Percentiles rank a stretch among this genome's conserved stretches.
These are phyloP conservation scores for Ceratobasidium sp. DNA, from an alignment of 1,284 basidiomycete genomes.

Conservation along the genomic window DNA sequence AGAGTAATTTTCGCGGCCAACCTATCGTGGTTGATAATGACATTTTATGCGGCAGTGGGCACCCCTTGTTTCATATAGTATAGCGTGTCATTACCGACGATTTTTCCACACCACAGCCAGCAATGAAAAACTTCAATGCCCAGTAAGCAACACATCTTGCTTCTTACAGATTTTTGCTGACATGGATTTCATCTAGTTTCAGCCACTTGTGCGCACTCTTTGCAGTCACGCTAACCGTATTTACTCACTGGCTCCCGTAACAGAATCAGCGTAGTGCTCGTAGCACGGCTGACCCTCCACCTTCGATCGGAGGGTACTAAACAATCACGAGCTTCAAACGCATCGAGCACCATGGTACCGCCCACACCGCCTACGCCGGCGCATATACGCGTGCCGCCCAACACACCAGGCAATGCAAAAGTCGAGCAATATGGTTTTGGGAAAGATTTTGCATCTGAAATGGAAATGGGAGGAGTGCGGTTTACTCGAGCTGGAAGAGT, in stretches of 20 bases:
- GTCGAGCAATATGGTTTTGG: background rate
- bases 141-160: constrained; percentile 16
- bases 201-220: constrained; percentile 31
- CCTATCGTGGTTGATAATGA: constrained; percentile 37
- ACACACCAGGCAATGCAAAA: background rate
- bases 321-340: constrained; percentile 7
- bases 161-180: background rate
- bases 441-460: background rate
- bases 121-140: constrained; percentile 40
- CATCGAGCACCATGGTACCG: background rate
- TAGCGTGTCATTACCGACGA: background rate
- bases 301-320: constrained; percentile 35
- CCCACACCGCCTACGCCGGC: background rate
- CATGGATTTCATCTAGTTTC: constrained; percentile 8
- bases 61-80: background rate
- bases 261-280: constrained; percentile 38
- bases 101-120: background rate
- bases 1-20: constrained; percentile 41
- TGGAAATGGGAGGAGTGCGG: constrained; percentile 17
- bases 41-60: constrained; percentile 27
- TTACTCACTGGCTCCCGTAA: background rate
- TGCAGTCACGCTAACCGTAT: background rate
- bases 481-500: constrained; percentile 10
- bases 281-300: constrained; percentile 40
- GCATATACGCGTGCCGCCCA: background rate